Conservation (phyloP, 2,329 filamentous ascomycete genomes). For the Tolypocladium guangdongense region DNA sequence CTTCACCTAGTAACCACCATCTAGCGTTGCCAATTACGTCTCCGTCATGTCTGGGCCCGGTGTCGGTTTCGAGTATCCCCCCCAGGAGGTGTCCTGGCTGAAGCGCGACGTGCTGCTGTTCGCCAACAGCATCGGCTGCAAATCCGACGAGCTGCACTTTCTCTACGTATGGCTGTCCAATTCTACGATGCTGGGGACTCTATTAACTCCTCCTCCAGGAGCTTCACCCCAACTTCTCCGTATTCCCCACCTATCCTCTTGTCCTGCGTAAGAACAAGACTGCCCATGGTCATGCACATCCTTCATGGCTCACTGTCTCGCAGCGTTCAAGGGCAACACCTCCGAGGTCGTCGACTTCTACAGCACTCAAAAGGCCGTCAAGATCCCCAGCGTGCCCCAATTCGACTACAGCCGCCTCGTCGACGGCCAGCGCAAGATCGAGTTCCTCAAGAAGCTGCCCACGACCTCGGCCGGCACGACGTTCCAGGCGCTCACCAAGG, state of each 20-base stretch:
- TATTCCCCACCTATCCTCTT: conserved; percentile 82
- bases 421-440: conserved; percentile 73
- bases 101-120: conserved; percentile 86
- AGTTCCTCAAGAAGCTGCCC: conserved; percentile 67
- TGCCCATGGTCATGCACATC: not conserved
- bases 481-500: conserved; percentile 68
- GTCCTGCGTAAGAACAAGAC: conserved; percentile 51
- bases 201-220: conserved; percentile 42
- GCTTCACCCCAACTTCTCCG: conserved; percentile 73
- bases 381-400: conserved; percentile 66
- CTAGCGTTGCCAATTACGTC: not conserved
- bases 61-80: conserved; percentile 70
- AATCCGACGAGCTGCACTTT: conserved; percentile 81
- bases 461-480: conserved; percentile 56
- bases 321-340: conserved; percentile 64
- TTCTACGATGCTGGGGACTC: not conserved
- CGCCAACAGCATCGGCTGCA: conserved; percentile 78
- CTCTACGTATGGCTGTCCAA: conserved; percentile 55
- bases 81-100: conserved; percentile 67
- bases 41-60: conserved; percentile 35
- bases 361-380: conserved; percentile 50
- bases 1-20: not conserved
- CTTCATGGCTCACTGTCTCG: not conserved
- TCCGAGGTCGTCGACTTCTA: conserved; percentile 82
- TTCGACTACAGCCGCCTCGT: conserved; percentile 67